Conservation (phyloP, 345 rosid genomes). For the Garcia nutans region DNA sequence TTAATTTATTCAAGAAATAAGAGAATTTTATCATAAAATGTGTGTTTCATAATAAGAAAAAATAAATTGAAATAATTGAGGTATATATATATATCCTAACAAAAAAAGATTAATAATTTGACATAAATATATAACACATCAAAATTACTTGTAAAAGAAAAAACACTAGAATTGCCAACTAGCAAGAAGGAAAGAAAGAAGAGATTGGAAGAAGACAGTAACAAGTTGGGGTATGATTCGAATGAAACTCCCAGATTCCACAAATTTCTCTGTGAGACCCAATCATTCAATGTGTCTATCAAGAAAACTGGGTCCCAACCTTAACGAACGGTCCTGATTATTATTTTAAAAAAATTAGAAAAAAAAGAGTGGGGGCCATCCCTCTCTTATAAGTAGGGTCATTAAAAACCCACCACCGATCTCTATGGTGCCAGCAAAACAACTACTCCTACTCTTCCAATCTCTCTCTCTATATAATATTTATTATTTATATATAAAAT, state of each 20-base stretch:
- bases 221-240: not conserved
- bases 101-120: too few relatives aligned
- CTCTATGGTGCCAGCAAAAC: slow-evolving; percentile 25
- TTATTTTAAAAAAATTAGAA: not conserved
- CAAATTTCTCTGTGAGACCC: slow-evolving; percentile 23
- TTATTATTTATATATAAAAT: not conserved
- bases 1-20: too few relatives aligned
- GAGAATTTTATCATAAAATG: too few relatives aligned
- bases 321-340: slow-evolving; percentile 34
- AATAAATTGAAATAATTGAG: too few relatives aligned
- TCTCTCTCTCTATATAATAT: not conserved
- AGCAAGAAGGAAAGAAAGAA: not conserved
- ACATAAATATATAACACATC: too few relatives aligned
- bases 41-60: too few relatives aligned
- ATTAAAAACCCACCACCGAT: slow-evolving; percentile 40
- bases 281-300: slow-evolving; percentile 43
- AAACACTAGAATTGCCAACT: not conserved
- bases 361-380: slow-evolving; percentile 18
- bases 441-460: not conserved
- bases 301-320: slow-evolving; percentile 20
- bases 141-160: not conserved
- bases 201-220: not conserved
- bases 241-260: slow-evolving; percentile 15
- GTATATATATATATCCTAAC: too few relatives aligned
- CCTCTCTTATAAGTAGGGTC: slow-evolving; percentile 20